Evolutionary conservation across 1,139 yeast genomes (phyloP), one percentile per base, ranked within the genome.

Genomic region (Tardiomyces digboiensis): DNA sequence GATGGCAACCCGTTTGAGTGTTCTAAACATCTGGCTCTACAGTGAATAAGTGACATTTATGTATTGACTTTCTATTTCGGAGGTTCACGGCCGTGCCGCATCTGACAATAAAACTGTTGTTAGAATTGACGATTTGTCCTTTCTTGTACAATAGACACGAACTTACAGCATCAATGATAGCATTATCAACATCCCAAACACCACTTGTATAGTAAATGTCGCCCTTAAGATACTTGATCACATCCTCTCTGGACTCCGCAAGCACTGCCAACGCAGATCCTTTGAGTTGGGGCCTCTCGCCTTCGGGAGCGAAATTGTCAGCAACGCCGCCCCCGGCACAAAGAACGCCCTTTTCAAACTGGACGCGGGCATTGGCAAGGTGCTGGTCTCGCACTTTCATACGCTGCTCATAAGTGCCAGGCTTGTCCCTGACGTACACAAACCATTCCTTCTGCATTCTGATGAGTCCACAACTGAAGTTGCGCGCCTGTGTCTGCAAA

Each of bases 171-270:
- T 75, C 70, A 42, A 83, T 75, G 52, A 78, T 58, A 20, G 76
- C 81, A 45, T 71, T 74, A 39, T 78, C 76, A 49, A 83, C 58
- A 59, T 85, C 93, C 95, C 95, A 85, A 47, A 85, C 74, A 0
- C 88, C 91, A 23, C 71, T 68, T 52, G 67, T 69, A 52, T 76
- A 75, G 62, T 80, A 85, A 33, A 78, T 62, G 59, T 85, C 95
- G 46, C 67, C 58, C 56, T 79, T 74, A 58, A 85, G 71, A 47
- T 82, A 65, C 38, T 79, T 84, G 42, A 80, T 53, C 16, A 81
- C 78, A 48, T 80, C 83, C 49, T 80, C 80, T 53, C 71, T 77
- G 42, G 76, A 66, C 42, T 76, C 77, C 29, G 89, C 93, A 44
- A 70, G 66, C 42, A 84, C 56, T 48, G 79, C 82, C 58, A 78